These are phyloP conservation scores for Arthromyces matolae DNA, from an alignment of 768 basidiomycete genomes.

Conservation along the genomic window DNA sequence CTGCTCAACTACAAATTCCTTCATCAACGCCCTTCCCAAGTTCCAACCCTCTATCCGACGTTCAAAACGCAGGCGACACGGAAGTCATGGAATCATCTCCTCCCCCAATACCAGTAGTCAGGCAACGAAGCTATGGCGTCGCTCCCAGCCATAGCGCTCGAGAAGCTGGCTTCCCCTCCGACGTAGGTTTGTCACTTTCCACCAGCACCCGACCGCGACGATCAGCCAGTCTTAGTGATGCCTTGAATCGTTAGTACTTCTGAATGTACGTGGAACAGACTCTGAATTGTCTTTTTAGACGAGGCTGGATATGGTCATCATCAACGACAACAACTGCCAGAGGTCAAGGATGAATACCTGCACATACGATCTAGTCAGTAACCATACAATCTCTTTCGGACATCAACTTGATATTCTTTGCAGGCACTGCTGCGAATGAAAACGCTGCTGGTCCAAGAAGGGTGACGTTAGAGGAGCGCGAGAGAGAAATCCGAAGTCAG, in stretches of 20 bases:
- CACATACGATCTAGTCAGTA: constrained; percentile 32
- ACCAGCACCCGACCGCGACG: constrained; percentile 57
- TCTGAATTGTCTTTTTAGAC: constrained; percentile 11
- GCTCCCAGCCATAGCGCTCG: constrained; percentile 18
- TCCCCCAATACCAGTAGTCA: constrained; percentile 20
- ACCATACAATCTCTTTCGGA: background rate
- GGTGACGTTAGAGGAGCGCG: constrained; percentile 35
- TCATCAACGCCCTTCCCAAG: constrained; percentile 22
- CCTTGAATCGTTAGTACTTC: constrained; percentile 34
- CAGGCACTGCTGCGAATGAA: constrained; percentile 20
- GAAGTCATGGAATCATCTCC: constrained; percentile 28
- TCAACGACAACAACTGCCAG: constrained; percentile 27
- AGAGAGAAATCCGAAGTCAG: constrained; percentile 25
- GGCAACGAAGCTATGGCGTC: constrained; percentile 27
- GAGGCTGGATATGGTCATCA: constrained; percentile 24
- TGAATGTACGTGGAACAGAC: constrained; percentile 10
- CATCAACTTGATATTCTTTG: background rate
- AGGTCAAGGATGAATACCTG: constrained; percentile 34
- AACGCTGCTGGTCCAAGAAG: constrained; percentile 33
- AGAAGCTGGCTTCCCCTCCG: constrained; percentile 13
- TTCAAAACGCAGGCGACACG: constrained; percentile 26
- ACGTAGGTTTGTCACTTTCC: constrained; percentile 33
- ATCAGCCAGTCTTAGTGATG: constrained; percentile 77
- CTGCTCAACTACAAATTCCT: constrained; percentile 4
- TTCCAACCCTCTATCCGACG: constrained; percentile 10